Conservation (phyloP, 192 early-diverging fungal species). For the Piromyces sp. region DNA sequence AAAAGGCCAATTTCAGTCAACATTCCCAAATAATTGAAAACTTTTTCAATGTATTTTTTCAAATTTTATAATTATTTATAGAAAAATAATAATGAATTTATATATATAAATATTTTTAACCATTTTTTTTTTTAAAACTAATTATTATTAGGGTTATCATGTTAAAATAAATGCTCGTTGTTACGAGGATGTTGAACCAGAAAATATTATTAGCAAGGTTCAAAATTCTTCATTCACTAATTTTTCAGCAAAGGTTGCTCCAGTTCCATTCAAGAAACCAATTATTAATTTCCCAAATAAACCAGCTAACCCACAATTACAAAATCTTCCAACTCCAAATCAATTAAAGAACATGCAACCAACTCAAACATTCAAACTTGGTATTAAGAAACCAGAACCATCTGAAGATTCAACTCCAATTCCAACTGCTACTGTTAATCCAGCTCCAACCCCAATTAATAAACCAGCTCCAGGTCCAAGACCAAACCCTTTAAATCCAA, state of each 20-base stretch:
- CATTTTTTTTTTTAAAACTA: too few species aligned
- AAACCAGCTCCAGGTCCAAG: not conserved
- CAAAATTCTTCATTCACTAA: not conserved
- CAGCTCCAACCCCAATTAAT: not conserved
- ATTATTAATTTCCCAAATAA: not conserved
- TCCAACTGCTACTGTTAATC: not conserved
- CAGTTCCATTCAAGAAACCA: not conserved
- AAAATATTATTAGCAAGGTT: not conserved
- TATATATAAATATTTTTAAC: too few species aligned
- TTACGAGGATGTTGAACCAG: not conserved
- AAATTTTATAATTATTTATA: not conserved
- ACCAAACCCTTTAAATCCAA: not conserved
- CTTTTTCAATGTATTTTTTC: not conserved
- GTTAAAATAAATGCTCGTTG: not conserved
- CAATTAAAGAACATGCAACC: not conserved
- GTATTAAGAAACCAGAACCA: not conserved
- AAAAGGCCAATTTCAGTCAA: not conserved
- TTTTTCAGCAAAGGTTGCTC: not conserved
- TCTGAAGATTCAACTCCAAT: too few species aligned
- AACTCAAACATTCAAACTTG: not conserved
- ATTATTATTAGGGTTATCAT: not conserved
- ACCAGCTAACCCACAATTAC: not conserved
- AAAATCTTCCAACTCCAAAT: not conserved
- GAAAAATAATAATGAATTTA: too few species aligned
- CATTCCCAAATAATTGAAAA: not conserved